Percentiles rank a stretch among this genome's conserved stretches.
phyloP scores from a whole-genome alignment of 768 basidiomycete genomes.

The Tubosaeta sp. region DNA sequence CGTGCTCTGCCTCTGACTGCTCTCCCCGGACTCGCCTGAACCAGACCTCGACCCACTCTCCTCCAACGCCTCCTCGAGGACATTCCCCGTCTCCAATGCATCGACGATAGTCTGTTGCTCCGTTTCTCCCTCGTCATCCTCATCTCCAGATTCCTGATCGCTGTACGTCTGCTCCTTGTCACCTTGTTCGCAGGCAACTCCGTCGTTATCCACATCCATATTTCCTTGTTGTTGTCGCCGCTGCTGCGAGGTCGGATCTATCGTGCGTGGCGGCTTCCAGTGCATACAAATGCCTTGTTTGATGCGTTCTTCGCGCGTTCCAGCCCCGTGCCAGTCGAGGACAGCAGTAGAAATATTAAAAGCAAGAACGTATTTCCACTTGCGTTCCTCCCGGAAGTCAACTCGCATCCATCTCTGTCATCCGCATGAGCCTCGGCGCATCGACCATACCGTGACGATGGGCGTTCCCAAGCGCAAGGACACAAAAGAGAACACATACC shows the following conservation, averaged over 20 bases:
- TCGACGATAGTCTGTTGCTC: conserved; percentile 55
- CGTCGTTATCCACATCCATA: conserved; percentile 30
- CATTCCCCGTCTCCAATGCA: conserved; percentile 48
- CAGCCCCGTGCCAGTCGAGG: conserved; percentile 82
- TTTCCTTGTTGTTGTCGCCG: conserved; percentile 27
- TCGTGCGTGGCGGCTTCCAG: conserved; percentile 51
- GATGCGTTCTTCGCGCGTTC: conserved; percentile 58
- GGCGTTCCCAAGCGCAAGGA: not conserved
- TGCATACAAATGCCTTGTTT: conserved; percentile 62
- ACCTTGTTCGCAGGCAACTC: conserved; percentile 13
- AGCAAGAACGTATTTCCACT: conserved; percentile 87
- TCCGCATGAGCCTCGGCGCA: conserved; percentile 7
- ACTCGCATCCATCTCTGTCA: conserved; percentile 91
- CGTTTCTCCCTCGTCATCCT: conserved; percentile 56
- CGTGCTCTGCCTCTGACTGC: conserved; percentile 31
- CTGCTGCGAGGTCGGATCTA: conserved; percentile 25
- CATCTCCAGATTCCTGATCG: conserved; percentile 46
- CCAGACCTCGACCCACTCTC: conserved; percentile 25
- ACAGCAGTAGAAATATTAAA: conserved; percentile 78
- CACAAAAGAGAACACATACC: conserved; percentile 43
- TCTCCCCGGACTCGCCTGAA: conserved; percentile 33
- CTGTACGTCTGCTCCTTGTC: conserved; percentile 24
- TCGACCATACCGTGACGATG: not conserved
- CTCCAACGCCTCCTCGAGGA: conserved; percentile 58
- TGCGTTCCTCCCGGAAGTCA: conserved; percentile 91